These are phyloP conservation scores for Daldinia decipiens DNA, from an alignment of 495 filamentous ascomycete genomes.

Conservation along the genomic window DNA sequence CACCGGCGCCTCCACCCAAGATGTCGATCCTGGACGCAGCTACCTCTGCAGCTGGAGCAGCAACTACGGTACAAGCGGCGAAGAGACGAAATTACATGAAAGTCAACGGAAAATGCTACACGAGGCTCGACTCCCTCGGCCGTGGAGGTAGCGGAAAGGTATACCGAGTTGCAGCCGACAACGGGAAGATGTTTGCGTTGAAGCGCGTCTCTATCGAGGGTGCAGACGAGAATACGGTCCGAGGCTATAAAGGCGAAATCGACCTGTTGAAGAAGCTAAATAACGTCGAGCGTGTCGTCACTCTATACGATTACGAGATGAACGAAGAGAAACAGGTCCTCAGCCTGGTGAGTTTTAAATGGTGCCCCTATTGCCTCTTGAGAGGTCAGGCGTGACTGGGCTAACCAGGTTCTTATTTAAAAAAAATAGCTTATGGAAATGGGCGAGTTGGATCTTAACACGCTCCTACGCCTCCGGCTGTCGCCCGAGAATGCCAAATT, in stretches of 20 bases:
- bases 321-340: conserved; percentile 88
- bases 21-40: conserved; percentile 95
- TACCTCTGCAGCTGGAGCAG: conserved; percentile 83
- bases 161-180: conserved; percentile 96
- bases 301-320: conserved; percentile 90
- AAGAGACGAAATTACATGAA: conserved; percentile 82
- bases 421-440: conserved; percentile 88
- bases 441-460: conserved; percentile 93
- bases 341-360: conserved; percentile 70
- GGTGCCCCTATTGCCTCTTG: neutral
- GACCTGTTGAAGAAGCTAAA: conserved; percentile 85
- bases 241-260: conserved; percentile 96
- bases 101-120: conserved; percentile 92
- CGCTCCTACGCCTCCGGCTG: conserved; percentile 75
- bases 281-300: conserved; percentile 87
- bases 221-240: conserved; percentile 82
- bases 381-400: neutral
- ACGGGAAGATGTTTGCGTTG: conserved; percentile 90
- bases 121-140: conserved; percentile 87
- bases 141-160: conserved; percentile 92
- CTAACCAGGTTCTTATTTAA: conserved; percentile 19
- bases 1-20: conserved; percentile 85
- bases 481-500: conserved; percentile 79
- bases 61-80: conserved; percentile 72
- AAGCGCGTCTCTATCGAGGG: conserved; percentile 93